phyloP scores from a whole-genome alignment of 495 filamentous ascomycete species.

The Aspergillus nidulans region DNA sequence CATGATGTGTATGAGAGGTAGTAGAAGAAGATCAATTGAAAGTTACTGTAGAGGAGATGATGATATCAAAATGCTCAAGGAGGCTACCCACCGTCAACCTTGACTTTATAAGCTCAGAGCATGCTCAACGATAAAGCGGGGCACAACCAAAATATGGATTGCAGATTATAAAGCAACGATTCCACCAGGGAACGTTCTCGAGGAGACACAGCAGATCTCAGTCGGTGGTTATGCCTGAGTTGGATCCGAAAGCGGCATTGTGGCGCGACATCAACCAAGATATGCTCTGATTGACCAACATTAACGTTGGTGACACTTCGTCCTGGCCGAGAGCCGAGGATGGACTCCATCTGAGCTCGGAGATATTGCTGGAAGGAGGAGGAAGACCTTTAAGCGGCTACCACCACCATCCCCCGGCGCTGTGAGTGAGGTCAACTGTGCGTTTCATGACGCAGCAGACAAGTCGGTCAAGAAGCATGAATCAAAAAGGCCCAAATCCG shows the following conservation, averaged over 20 bases:
- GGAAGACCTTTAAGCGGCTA: not conserved
- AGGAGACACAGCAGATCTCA: not conserved
- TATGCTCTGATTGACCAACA: slow-evolving; percentile 3
- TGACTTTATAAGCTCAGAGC: slow-evolving; percentile 8
- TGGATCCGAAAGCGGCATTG: not conserved
- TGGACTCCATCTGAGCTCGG: slow-evolving; percentile 13
- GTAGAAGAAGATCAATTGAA: not conserved
- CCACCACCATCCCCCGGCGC: not conserved
- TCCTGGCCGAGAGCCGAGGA: slow-evolving; percentile 28
- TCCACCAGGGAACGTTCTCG: slow-evolving; percentile 11
- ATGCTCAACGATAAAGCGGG: slow-evolving; percentile 4
- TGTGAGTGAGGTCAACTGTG: slow-evolving; percentile 7
- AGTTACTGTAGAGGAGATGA: not conserved
- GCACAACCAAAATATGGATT: slow-evolving; percentile 1
- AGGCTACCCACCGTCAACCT: not conserved
- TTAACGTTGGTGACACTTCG: not conserved
- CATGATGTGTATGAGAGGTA: slow-evolving; percentile 18
- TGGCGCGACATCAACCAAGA: not conserved
- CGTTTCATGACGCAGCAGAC: not conserved
- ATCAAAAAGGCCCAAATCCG: too few species aligned
- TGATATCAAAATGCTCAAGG: not conserved
- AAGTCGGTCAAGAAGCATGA: not conserved
- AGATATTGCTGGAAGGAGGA: slow-evolving; percentile 14
- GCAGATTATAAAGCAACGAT: slow-evolving; percentile 16
- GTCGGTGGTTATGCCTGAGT: slow-evolving; percentile 7